Conservation (phyloP, 139 green algal species). For the Marvania coccoides region DNA sequence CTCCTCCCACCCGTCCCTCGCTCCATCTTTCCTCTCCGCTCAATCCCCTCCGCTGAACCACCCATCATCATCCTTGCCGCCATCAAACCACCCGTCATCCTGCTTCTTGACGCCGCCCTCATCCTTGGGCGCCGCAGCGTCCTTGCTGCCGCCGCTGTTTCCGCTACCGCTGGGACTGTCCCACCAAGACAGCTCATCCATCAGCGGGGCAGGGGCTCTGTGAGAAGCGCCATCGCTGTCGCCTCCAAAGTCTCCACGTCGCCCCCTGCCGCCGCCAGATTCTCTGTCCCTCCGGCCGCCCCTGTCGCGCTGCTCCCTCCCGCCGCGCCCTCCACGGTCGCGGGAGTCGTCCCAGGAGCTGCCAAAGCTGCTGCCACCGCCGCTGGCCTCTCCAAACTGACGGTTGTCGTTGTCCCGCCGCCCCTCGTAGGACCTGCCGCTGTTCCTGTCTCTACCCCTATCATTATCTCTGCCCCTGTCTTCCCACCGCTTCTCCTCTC, state of each 20-base stretch:
- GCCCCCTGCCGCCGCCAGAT: too few relatives aligned
- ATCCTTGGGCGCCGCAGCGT: neutral
- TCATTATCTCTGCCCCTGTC: neutral
- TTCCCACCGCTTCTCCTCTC: neutral
- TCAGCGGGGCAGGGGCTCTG: neutral
- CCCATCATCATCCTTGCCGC: neutral
- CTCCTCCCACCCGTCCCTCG: too few relatives aligned
- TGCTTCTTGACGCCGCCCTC: neutral
- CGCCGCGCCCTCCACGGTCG: too few relatives aligned
- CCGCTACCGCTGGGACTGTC: neutral
- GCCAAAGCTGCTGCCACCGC: too few relatives aligned
- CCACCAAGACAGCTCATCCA: conserved; percentile 11
- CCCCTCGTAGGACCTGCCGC: neutral
- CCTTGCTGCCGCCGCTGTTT: neutral
- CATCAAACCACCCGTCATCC: neutral
- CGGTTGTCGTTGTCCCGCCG: neutral
- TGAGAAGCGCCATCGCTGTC: neutral
- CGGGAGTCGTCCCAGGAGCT: too few relatives aligned
- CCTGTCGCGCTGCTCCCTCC: too few relatives aligned
- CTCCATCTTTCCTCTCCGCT: too few relatives aligned
- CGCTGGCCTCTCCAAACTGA: neutral
- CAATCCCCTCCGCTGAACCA: too few relatives aligned
- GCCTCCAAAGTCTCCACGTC: too few relatives aligned
- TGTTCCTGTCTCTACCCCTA: neutral
- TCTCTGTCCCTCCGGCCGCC: too few relatives aligned